Evolutionary conservation across 495 filamentous ascomycete genomes (phyloP), one percentile per base, ranked within the genome.

Genomic region (Parachaetomium inaequale): DNA sequence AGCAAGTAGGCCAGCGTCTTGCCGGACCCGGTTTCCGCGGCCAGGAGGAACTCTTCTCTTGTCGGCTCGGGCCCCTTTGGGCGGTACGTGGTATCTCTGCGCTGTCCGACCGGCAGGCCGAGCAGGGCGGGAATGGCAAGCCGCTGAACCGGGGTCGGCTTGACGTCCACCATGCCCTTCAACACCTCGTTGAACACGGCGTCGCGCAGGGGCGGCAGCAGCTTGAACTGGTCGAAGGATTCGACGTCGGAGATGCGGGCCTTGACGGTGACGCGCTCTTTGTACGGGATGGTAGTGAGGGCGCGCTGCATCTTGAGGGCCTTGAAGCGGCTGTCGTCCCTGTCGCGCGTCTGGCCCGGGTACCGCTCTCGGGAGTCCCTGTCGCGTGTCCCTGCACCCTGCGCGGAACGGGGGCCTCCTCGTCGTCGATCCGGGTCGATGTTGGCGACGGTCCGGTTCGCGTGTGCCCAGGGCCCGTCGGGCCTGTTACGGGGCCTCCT

Each of bases 1-100:
- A 96, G 69, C 26, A 96, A 74, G 68, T 98, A 98, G 29, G 94
- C 89, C 63, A 98, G 77, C 2, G 94, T 98, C 76, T 98, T 98
- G 57, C 94, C 94, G 2, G 94, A 97, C 11, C 94, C 94, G 2
- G 94, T 98, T 76, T 98, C 94, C 12, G 95, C 94, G 0, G 95
- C 94, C 19, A 98, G 80, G 12, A 98, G 83, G 69, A 89, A 96
- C 64, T 93, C 86, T 59, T 87, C 79, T 64, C 82, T 83, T n/a
- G 78, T 74, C 5, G 53, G n/a, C 8, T 53, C 45, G 29, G 63
- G 29, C 54, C 45, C 36, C 45, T 26, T 49, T 2, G 7, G 1
- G 17, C 28, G 25, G 17, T 47, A 5, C 25, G 12, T 25, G 6
- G 50, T 23, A n/a, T 46, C 10, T 29, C 34, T 59, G 15, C 31